Evolutionary conservation across 2,329 filamentous ascomycete species (phyloP).

Genomic region (Boeremia exigua): DNA sequence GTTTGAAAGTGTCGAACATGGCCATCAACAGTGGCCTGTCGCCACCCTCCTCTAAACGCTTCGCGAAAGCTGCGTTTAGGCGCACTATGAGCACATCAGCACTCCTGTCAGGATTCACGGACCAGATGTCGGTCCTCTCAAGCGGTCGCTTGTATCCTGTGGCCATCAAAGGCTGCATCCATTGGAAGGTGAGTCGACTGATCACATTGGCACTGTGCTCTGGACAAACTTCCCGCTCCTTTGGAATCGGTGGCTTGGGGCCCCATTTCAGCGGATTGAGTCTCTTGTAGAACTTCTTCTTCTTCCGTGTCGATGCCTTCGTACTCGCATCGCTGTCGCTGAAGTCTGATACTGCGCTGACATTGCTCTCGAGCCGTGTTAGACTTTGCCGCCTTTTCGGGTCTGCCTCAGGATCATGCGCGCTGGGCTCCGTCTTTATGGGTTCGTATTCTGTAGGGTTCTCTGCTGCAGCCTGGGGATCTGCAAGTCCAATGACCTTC

Average conservation of each 20-base stretch:
- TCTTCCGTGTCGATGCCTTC: slow-evolving; percentile 37
- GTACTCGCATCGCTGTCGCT: slow-evolving; percentile 39
- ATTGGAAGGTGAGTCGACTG: slow-evolving; percentile 81
- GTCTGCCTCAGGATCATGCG: slow-evolving; percentile 21
- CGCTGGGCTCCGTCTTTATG: slow-evolving; percentile 47
- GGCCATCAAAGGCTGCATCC: slow-evolving; percentile 86
- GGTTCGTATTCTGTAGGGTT: slow-evolving; percentile 48
- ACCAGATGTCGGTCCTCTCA: slow-evolving; percentile 85
- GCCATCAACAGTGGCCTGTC: slow-evolving; percentile 79
- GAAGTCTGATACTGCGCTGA: slow-evolving; percentile 36
- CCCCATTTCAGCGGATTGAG: slow-evolving; percentile 57
- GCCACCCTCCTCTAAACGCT: slow-evolving; percentile 69
- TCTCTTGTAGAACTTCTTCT: slow-evolving; percentile 67
- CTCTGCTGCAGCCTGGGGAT: slow-evolving; percentile 43
- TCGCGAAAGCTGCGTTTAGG: slow-evolving; percentile 72
- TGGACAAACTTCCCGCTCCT: slow-evolving; percentile 62
- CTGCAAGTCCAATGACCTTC: slow-evolving; percentile 45
- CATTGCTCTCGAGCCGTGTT: slow-evolving; percentile 37
- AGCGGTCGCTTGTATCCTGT: slow-evolving; percentile 85
- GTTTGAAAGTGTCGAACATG: slow-evolving; percentile 83
- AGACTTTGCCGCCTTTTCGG: slow-evolving; percentile 22
- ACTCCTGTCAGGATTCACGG: slow-evolving; percentile 80
- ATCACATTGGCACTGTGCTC: slow-evolving; percentile 78
- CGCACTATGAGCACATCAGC: slow-evolving; percentile 72
- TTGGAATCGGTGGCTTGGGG: slow-evolving; percentile 61